Conservation (phyloP, 768 basidiomycete species). For the Boletus vinaceobasis region DNA sequence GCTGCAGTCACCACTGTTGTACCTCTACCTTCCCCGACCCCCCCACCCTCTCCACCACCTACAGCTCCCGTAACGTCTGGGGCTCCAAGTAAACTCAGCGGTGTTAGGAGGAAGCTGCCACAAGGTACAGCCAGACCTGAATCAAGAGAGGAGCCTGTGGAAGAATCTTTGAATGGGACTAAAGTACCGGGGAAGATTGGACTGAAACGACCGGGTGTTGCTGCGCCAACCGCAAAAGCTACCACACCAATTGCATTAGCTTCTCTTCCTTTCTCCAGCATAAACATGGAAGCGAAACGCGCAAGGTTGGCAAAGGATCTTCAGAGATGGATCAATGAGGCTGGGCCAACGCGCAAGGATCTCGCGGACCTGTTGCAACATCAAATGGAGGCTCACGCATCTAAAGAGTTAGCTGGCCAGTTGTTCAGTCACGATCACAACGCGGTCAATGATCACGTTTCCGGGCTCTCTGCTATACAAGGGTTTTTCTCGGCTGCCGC, state of each 20-base stretch:
- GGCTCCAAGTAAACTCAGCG: slow-evolving; percentile 46
- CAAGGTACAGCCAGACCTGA: slow-evolving; percentile 51
- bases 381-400: slow-evolving; percentile 87
- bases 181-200: slow-evolving; percentile 38
- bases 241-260: slow-evolving; percentile 32
- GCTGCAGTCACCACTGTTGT: slow-evolving; percentile 16
- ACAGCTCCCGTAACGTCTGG: slow-evolving; percentile 29
- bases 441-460: slow-evolving; percentile 87
- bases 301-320: slow-evolving; percentile 70
- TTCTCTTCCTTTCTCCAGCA: slow-evolving; percentile 34
- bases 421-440: slow-evolving; percentile 96
- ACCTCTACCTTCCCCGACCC: slow-evolving; percentile 24
- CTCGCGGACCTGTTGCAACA: slow-evolving; percentile 79
- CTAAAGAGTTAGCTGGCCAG: slow-evolving; percentile 67
- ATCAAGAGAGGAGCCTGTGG: slow-evolving; percentile 36
- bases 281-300: slow-evolving; percentile 49
- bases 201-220: slow-evolving; percentile 43
- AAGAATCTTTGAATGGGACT: slow-evolving; percentile 32
- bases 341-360: slow-evolving; percentile 80
- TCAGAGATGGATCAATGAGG: slow-evolving; percentile 82
- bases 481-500: slow-evolving; percentile 69
- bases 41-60: slow-evolving; percentile 43
- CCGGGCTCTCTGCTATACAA: slow-evolving; percentile 68
- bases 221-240: slow-evolving; percentile 29
- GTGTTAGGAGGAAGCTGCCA: slow-evolving; percentile 72